Conservation (phyloP, 2,329 filamentous ascomycete species). For the Hirsutella minnesotensis region DNA sequence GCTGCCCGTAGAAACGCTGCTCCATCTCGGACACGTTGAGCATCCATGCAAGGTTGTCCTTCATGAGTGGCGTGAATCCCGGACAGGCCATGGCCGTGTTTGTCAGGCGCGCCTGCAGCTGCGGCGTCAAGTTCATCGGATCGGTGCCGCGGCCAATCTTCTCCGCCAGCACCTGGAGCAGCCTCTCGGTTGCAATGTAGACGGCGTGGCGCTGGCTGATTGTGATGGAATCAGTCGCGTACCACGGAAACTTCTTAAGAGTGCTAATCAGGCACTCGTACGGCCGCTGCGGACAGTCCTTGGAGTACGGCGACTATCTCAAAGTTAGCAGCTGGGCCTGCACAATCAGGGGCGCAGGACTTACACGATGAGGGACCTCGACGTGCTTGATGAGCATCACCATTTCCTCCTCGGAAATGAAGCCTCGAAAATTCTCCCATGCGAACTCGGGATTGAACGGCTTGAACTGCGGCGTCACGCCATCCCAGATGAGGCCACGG, state of each 20-base stretch:
- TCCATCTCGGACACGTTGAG: slow-evolving; percentile 23
- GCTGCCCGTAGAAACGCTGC: slow-evolving; percentile 30
- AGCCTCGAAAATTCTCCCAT: slow-evolving; percentile 45
- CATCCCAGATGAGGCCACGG: slow-evolving; percentile 43
- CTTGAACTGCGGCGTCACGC: slow-evolving; percentile 28
- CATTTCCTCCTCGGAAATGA: slow-evolving; percentile 51
- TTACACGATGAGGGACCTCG: slow-evolving; percentile 48
- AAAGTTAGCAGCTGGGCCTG: too few species aligned
- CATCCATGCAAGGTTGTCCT: slow-evolving; percentile 43
- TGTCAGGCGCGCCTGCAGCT: slow-evolving; percentile 41
- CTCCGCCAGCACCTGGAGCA: slow-evolving; percentile 33
- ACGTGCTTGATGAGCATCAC: slow-evolving; percentile 52
- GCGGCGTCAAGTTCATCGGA: slow-evolving; percentile 33
- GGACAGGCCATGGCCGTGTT: slow-evolving; percentile 42
- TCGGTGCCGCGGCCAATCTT: slow-evolving; percentile 27
- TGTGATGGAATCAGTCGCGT: slow-evolving; percentile 42
- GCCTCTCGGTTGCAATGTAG: slow-evolving; percentile 35
- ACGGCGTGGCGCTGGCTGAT: slow-evolving; percentile 42
- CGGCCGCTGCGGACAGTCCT: slow-evolving; percentile 49
- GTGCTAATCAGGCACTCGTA: slow-evolving; percentile 56
- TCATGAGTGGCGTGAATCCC: slow-evolving; percentile 50
- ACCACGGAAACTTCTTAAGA: slow-evolving; percentile 52
- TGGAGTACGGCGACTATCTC: slow-evolving; percentile 49
- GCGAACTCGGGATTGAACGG: slow-evolving; percentile 23
- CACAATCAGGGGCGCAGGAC: slow-evolving; percentile 14